These are phyloP conservation scores for Aspergillus chevalieri DNA, from an alignment of 2,329 filamentous ascomycete genomes.

Conservation along the genomic window DNA sequence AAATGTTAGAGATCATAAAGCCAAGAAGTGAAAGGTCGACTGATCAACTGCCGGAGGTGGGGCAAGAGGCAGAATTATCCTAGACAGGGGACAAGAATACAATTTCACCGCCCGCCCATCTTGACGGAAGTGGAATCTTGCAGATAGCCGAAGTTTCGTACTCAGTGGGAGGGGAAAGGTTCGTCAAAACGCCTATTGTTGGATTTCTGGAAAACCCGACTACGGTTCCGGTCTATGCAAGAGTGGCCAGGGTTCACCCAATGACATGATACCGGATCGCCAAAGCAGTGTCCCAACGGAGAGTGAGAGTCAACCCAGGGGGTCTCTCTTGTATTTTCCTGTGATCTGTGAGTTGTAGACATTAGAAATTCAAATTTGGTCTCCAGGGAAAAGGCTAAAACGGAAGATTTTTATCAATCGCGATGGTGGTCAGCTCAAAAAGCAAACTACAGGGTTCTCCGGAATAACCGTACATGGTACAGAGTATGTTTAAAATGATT, in stretches of 20 bases:
- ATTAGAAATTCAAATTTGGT: not conserved
- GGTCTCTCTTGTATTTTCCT: not conserved
- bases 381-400: not conserved
- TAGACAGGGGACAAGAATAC: not conserved
- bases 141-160: slow-evolving; percentile 3
- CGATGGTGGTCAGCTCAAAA: not conserved
- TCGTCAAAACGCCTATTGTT: not conserved
- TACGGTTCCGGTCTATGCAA: slow-evolving; percentile 1
- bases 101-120: slow-evolving; percentile 1
- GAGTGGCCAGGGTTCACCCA: not conserved
- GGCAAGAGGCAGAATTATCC: not conserved
- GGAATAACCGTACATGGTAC: too few relatives aligned
- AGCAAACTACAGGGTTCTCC: not conserved
- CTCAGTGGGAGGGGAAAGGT: slow-evolving; percentile 1
- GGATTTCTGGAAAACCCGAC: not conserved
- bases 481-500: not conserved
- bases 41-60: slow-evolving; percentile 8
- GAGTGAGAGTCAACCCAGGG: not conserved
- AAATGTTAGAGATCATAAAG: not conserved
- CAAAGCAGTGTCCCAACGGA: not conserved
- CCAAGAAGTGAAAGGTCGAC: slow-evolving; percentile 8
- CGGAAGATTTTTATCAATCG: not conserved
- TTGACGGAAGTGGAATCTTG: slow-evolving; percentile 2
- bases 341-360: not conserved
- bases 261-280: not conserved